Evolutionary conservation across 1,139 yeast species (phyloP), one percentile per base, ranked within the genome.

Genomic region (Hanseniaspora sp.): DNA sequence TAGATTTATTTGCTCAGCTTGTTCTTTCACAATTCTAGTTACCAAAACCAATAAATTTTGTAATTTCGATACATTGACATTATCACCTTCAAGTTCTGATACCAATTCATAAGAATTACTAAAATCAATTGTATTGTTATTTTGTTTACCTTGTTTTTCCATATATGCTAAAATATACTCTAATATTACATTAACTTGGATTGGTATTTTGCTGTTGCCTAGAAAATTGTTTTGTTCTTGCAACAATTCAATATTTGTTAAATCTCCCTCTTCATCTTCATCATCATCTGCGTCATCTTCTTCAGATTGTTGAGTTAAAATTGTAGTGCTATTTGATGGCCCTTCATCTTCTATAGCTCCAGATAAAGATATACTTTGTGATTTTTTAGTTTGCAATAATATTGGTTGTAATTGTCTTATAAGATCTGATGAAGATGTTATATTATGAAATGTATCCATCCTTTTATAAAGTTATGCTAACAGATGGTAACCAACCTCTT

Each of bases 181-280:
- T 29, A 43, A 31, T 8, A 51, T 44, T 1, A 37, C 31, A n/a
- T 41, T 44, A 7, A 61, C 64, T 38, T 57, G 58, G 7, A 46
- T 7, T n/a, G 51, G 37, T 1, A 47, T 43, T 3, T 39, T 42
- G 7, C 38, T 31, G 9, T 41, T 45, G 3, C 35, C 41, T 23
- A 15, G n/a, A 34, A 41, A 17, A 39, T 7, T 8, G n/a, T 29
- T 46, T n/a, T 23, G 23, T 23, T 30, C 34, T 23, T 48, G 44
- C n/a, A 45, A 34, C 23, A 41, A 43, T 17, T 46, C 53, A 43
- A 41, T 42, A 31, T 43, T 47, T 28, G 51, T 35, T 11, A 46
- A 17, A 13, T 45, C 48, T 29, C 46, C 46, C 11, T 52, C 49
- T 15, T 55, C 46, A 28, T 58, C 52, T 29, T 18, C 47, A n/a